Percentiles rank a stretch among this genome's conserved stretches.
Conservation (phyloP, 2,329 filamentous ascomycete species). For the Ceratocystis cubensis region DNA sequence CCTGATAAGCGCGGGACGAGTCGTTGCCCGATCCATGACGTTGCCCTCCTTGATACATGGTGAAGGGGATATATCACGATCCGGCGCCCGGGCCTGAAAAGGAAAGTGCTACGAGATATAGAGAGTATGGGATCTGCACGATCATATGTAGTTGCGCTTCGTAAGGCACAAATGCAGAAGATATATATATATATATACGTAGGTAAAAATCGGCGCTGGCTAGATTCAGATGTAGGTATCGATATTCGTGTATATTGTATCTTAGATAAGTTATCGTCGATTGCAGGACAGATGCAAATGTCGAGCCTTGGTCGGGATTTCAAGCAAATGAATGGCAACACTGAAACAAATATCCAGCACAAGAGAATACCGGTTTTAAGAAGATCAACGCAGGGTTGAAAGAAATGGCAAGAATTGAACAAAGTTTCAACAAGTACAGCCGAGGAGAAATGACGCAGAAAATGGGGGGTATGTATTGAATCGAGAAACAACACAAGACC, state of each 20-base stretch:
- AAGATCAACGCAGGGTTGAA: background rate
- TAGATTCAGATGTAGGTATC: background rate
- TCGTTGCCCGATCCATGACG: conserved; percentile 38
- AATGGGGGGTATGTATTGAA: background rate
- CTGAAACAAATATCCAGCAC: conserved; percentile 1
- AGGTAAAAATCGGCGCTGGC: too few species aligned
- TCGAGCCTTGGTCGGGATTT: background rate
- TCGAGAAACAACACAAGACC: background rate
- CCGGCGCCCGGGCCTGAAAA: conserved; percentile 36
- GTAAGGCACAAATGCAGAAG: too few species aligned
- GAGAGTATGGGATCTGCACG: background rate
- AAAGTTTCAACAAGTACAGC: background rate
- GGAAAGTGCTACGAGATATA: background rate
- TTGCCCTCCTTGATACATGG: conserved; percentile 45
- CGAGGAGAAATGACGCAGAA: background rate
- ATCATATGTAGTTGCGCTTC: background rate
- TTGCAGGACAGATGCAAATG: background rate
- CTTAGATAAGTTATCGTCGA: background rate
- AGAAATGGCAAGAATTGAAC: background rate
- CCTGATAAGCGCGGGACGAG: conserved; percentile 40
- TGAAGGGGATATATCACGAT: conserved; percentile 41
- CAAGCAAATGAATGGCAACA: background rate
- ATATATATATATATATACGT: too few species aligned
- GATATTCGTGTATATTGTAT: background rate
- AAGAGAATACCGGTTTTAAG: conserved; percentile 1